Percentiles rank a stretch among this genome's conserved stretches.
Conservation (phyloP, 192 early-diverging fungal species). For the Ambispora gerdemannii region DNA sequence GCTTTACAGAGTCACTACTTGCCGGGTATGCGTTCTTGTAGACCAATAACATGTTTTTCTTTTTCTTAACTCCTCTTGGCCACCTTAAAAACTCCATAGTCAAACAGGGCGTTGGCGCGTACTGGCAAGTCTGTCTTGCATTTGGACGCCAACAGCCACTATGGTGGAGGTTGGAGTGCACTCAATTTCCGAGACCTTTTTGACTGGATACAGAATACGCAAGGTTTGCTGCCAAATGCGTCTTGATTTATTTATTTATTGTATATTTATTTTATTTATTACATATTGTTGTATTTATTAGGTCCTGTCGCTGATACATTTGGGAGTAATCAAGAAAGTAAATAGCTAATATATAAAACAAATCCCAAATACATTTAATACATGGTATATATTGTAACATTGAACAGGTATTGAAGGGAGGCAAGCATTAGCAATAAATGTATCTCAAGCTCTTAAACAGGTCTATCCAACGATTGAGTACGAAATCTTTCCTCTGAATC, state of each 20-base stretch:
- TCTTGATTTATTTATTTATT: background rate
- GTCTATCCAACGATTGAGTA: conserved; percentile 25
- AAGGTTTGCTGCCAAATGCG: too few relatives aligned
- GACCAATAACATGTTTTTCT: background rate
- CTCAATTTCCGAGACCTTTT: conserved; percentile 54
- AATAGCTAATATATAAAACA: conserved; percentile 4
- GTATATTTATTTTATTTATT: too few relatives aligned
- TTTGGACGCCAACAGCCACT: conserved; percentile 74
- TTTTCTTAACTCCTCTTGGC: background rate
- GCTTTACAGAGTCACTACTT: conserved; percentile 73
- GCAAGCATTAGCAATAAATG: background rate
- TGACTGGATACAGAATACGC: conserved; percentile 35
- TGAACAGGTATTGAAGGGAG: conserved; percentile 15
- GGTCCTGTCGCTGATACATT: background rate
- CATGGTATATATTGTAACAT: background rate
- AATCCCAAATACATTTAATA: background rate
- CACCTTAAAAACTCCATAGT: background rate
- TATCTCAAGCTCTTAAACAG: background rate
- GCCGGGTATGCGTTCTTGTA: conserved; percentile 56
- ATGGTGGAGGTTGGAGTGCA: conserved; percentile 70
- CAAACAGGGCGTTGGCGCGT: conserved; percentile 58
- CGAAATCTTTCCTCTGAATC: background rate
- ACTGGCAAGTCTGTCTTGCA: conserved; percentile 72
- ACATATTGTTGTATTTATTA: background rate
- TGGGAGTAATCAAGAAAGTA: conserved; percentile 21